These are phyloP conservation scores for Brassica incana DNA, from an alignment of 345 rosid genomes.

Conservation along the genomic window DNA sequence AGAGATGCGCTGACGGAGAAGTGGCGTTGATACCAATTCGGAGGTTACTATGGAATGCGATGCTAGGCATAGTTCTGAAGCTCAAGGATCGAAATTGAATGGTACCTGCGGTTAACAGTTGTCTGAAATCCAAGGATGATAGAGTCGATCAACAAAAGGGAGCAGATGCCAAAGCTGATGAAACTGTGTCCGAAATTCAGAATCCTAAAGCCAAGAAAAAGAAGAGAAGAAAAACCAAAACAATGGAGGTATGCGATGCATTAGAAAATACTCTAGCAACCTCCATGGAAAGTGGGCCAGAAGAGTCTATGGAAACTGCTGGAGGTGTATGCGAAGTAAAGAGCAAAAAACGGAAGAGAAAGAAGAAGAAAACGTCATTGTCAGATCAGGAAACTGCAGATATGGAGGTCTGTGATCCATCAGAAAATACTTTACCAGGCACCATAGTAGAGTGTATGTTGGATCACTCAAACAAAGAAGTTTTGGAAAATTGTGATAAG, in stretches of 20 bases:
- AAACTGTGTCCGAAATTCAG: constrained; percentile 23
- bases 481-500: neutral
- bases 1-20: neutral
- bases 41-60: neutral
- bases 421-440: constrained; percentile 9
- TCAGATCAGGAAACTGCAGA: constrained; percentile 22
- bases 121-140: constrained; percentile 18
- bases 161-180: constrained; percentile 14
- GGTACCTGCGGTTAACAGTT: neutral
- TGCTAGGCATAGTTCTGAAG: constrained; percentile 16
- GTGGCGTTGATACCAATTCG: constrained; percentile 16
- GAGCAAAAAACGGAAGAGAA: constrained; percentile 11
- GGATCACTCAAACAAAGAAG: constrained; percentile 17
- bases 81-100: constrained; percentile 24
- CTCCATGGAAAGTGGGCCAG: neutral
- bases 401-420: constrained; percentile 26
- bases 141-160: neutral
- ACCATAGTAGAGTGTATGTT: constrained; percentile 13
- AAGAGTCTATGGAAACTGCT: constrained; percentile 1
- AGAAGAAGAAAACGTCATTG: constrained; percentile 19
- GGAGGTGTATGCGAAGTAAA: constrained; percentile 11
- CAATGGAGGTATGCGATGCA: constrained; percentile 9
- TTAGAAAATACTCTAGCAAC: constrained; percentile 7
- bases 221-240: constrained; percentile 24
- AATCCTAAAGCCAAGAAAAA: constrained; percentile 28